A percentile compares a stretch with the other conserved stretches of the same genome.
Conservation (phyloP, 2,329 filamentous ascomycete genomes). For the Cercospora sojina region DNA sequence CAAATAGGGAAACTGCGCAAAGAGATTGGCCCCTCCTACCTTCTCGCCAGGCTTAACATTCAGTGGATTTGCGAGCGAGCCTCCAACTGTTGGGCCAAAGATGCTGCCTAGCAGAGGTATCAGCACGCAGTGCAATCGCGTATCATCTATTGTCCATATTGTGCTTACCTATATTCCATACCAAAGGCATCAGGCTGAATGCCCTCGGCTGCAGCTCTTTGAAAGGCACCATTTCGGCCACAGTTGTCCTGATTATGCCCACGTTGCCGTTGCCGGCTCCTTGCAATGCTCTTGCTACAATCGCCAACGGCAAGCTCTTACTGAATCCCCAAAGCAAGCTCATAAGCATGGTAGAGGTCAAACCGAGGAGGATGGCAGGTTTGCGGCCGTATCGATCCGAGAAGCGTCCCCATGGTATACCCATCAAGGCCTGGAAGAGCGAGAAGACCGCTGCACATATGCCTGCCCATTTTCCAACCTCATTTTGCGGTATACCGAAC, state of each 20-base stretch:
- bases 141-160: not conserved
- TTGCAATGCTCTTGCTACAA: slow-evolving; percentile 72
- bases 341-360: slow-evolving; percentile 76
- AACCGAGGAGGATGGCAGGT: slow-evolving; percentile 70
- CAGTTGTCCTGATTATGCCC: slow-evolving; percentile 76
- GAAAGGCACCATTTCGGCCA: slow-evolving; percentile 88
- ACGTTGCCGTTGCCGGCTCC: slow-evolving; percentile 83
- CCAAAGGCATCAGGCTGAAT: slow-evolving; percentile 90
- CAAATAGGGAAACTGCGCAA: slow-evolving; percentile 76
- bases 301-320: slow-evolving; percentile 73
- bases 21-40: slow-evolving; percentile 56
- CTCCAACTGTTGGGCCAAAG: slow-evolving; percentile 84
- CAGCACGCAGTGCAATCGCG: not conserved
- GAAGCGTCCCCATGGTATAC: slow-evolving; percentile 81
- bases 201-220: slow-evolving; percentile 82
- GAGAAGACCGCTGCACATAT: slow-evolving; percentile 81
- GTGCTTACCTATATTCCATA: slow-evolving; percentile 67
- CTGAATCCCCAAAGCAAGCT: slow-evolving; percentile 84
- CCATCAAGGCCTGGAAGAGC: slow-evolving; percentile 78
- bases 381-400: slow-evolving; percentile 82
- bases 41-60: slow-evolving; percentile 63
- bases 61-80: slow-evolving; percentile 78
- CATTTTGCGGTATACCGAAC: slow-evolving; percentile 68
- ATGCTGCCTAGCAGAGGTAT: slow-evolving; percentile 57
- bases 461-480: slow-evolving; percentile 80